Conservation (phyloP, 345 rosid genomes). For the Sisymbrium irio region DNA sequence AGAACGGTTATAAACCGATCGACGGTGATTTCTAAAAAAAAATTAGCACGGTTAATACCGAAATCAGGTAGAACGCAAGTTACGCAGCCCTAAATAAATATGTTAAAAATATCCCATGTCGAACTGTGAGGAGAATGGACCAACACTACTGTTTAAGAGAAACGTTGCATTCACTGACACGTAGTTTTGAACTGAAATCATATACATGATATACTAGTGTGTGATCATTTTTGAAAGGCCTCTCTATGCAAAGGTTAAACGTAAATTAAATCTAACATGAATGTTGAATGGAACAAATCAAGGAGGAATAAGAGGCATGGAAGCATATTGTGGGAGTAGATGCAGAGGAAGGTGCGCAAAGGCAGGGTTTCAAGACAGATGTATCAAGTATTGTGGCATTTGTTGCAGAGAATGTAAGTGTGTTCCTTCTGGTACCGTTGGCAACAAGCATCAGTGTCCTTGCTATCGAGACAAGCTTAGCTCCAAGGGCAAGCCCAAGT, state of each 20-base stretch:
- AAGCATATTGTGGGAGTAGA: slow-evolving; percentile 36
- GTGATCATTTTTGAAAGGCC: neutral
- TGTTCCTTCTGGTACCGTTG: slow-evolving; percentile 74
- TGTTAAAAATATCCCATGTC: no score
- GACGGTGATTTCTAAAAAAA: no score
- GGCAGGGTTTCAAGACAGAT: slow-evolving; percentile 49
- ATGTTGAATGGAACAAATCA: neutral
- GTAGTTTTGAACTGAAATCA: neutral
- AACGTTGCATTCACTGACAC: neutral
- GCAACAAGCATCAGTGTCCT: slow-evolving; percentile 59
- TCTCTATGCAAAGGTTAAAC: neutral
- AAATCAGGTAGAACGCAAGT: no score
- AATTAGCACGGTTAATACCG: no score
- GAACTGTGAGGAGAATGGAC: no score
- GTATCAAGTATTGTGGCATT: slow-evolving; percentile 66
- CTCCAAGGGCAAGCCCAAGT: slow-evolving; percentile 57
- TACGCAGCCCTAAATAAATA: no score
- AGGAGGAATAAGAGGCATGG: slow-evolving; percentile 20
- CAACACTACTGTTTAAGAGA: neutral
- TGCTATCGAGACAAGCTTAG: slow-evolving; percentile 55
- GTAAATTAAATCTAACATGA: neutral
- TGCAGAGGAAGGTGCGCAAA: slow-evolving; percentile 54
- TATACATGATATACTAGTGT: neutral
- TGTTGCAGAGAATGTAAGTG: slow-evolving; percentile 66
- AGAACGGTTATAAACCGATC: no score